Evolutionary conservation across 352 stramenopile species (phyloP), one percentile per base, ranked within the genome.

Genomic region (Phytophthora pluvialis): DNA sequence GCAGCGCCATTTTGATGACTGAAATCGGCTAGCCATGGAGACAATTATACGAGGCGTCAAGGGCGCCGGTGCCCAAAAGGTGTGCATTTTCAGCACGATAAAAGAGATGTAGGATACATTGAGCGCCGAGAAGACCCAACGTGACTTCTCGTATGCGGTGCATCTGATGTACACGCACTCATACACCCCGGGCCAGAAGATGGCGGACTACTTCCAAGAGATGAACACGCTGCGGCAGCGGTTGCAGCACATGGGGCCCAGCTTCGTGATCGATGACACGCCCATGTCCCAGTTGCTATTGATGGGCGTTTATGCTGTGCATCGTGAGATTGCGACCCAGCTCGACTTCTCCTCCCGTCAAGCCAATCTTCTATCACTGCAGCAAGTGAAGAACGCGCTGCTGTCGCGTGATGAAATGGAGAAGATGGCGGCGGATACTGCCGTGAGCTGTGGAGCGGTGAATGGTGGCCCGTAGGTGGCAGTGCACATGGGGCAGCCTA

Each of bases 171-270:
- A 7, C 8, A 25, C 44, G 6, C 44, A 38, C 32, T 55, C 38
- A 0, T 49, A 40, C 7, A 25, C n/a, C 3, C 51, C 51, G 0
- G 51, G 26, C 0, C 7, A 44, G 9, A 60, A 50, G 26, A 60
- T 60, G 51, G 13, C 51, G 1, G 39, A 39, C 4, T 60, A 60
- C 38, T 50, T 60, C 5, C 39, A 60, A 10, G 51, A 60, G 3
- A 60, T 60, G 39, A 60, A 42, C 29, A 12, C 51, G 28, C 25
- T 60, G 3, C 1, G 39, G 2, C 51, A 60, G 51, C 1, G 39
- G 13, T 8, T 60, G 10, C 51, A 60, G 12, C 39, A 60, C 39
- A 60, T 60, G 39, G 51, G 38, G 6, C 16, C 51, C 3, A 5
- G 9, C 2, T 60, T 60, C 15, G 15, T 13, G 5, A 35, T 60